Evolutionary conservation across 2,329 filamentous ascomycete species (phyloP), one percentile per base, ranked within the genome.

Genomic region (Trichophyton rubrum): DNA sequence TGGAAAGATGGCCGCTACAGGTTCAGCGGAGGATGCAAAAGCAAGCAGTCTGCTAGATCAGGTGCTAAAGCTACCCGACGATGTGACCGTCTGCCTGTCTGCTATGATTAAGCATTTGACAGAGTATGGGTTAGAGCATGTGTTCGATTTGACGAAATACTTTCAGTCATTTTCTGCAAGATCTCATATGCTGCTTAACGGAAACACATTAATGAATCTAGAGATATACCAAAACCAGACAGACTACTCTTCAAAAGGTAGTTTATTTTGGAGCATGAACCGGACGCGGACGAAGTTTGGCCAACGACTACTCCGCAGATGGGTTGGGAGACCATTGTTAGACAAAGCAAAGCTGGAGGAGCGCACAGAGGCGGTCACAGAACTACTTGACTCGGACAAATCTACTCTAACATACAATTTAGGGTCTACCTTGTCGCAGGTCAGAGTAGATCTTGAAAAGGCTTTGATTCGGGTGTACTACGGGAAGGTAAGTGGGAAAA

Each of bases 151-250:
- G 49, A 97, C 93, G 1, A 96, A 95, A 68, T 96, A 97, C 75
- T 99, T 99, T 69, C 87, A 96, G 67, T 90, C 90, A 1, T 99
- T 99, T 75, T 96, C 89, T 67, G 89, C 91, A 6, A 81, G 91
- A 41, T 91, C 92, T 13, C 91, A 97, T 69, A 97, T 99, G 93
- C 79, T 97, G 3, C 78, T 99, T 62, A 96, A 95, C 69, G 93
- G 92, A 51, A 99, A 96, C 60, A 96, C 92, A 0, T 77, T 99
- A 41, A 92, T 90, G 56, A 96, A 90, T 68, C 80, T 99, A 11
- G 93, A 99, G 71, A 90, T 99, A 1, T 99, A 96, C 70, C 88
- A 91, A 63, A 99, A 99, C 66, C 85, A 90, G 67, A 97, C 92
- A 0, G 91, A 97, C 69, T 83, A 91, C 67, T 82, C 84, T 0